These are phyloP conservation scores for Colletotrichum zoysiae DNA, from an alignment of 2,329 filamentous ascomycete genomes.

Conservation along the genomic window DNA sequence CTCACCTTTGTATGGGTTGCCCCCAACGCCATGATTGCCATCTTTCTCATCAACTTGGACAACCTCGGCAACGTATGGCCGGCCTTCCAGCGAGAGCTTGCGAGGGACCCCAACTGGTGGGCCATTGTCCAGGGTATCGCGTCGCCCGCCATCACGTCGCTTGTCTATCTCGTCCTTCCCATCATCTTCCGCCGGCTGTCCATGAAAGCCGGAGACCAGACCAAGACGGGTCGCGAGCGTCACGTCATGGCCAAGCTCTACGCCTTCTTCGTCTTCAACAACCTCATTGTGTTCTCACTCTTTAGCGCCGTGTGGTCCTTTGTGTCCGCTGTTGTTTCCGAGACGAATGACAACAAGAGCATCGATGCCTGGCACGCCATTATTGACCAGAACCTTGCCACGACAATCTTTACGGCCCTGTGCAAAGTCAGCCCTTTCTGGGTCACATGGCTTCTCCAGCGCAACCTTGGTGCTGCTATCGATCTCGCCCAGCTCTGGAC, in stretches of 20 bases:
- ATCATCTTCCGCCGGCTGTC: slow-evolving; percentile 91
- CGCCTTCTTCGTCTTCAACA: slow-evolving; percentile 98
- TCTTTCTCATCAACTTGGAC: slow-evolving; percentile 88
- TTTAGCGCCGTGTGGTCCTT: slow-evolving; percentile 88
- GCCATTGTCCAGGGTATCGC: slow-evolving; percentile 91
- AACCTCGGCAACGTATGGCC: slow-evolving; percentile 87
- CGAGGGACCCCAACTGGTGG: slow-evolving; percentile 76
- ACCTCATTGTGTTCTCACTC: slow-evolving; percentile 91
- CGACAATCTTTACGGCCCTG: slow-evolving; percentile 77
- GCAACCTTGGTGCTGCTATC: slow-evolving; percentile 92
- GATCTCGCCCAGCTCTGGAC: slow-evolving; percentile 92
- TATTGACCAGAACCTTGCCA: slow-evolving; percentile 70
- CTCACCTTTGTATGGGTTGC: slow-evolving; percentile 89
- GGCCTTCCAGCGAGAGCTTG: slow-evolving; percentile 76
- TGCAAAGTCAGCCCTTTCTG: slow-evolving; percentile 90
- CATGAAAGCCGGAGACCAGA: slow-evolving; percentile 85
- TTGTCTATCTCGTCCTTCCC: slow-evolving; percentile 88
- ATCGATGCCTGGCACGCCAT: slow-evolving; percentile 78
- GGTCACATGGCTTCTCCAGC: slow-evolving; percentile 93
- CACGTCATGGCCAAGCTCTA: slow-evolving; percentile 94
- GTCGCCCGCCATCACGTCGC: slow-evolving; percentile 87
- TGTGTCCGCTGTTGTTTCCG: slow-evolving; percentile 72
- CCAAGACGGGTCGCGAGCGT: slow-evolving; percentile 91
- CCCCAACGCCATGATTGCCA: slow-evolving; percentile 93
- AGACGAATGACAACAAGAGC: slow-evolving; percentile 61